Percentiles rank a stretch among this genome's conserved stretches.
phyloP scores from a whole-genome alignment of 2,329 filamentous ascomycete genomes.

The Periconia digitata region DNA sequence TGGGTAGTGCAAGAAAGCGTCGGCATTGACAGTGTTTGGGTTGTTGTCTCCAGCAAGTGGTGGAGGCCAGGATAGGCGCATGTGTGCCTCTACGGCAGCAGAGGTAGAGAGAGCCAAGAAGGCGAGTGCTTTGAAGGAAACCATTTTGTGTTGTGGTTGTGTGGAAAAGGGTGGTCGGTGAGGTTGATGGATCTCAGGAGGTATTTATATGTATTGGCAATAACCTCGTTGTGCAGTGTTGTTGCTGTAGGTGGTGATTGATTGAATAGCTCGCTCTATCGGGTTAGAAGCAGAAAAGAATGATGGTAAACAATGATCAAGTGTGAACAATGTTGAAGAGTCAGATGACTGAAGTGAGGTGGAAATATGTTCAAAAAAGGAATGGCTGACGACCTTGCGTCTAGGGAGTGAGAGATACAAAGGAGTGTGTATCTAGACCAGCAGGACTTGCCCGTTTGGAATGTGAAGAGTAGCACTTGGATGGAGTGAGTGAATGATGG shows the following conservation, averaged over 20 bases:
- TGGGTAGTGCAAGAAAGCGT: conserved; percentile 46
- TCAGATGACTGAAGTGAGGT: neutral
- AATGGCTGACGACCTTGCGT: conserved; percentile 34
- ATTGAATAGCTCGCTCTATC: neutral
- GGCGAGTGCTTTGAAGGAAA: conserved; percentile 30
- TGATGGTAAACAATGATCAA: neutral
- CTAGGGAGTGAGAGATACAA: conserved; percentile 27
- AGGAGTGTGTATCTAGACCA: conserved; percentile 30
- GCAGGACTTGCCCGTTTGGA: conserved; percentile 35
- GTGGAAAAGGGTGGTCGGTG: neutral
- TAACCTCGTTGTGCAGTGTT: neutral
- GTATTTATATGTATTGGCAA: neutral
- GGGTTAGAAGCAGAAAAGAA: neutral
- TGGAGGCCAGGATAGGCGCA: conserved; percentile 48
- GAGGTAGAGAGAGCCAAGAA: conserved; percentile 30
- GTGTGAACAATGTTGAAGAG: neutral
- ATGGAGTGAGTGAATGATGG: no score
- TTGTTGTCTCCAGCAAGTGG: conserved; percentile 50
- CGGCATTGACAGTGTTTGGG: conserved; percentile 40
- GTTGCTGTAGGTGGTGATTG: neutral
- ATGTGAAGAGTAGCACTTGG: conserved; percentile 19
- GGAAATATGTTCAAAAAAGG: conserved; percentile 13
- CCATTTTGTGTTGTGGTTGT: conserved; percentile 10
- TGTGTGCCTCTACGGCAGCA: conserved; percentile 41
- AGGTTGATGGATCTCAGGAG: neutral